Percentiles rank a stretch among this genome's conserved stretches.
These are phyloP conservation scores for Clarireedia homoeocarpa DNA, from an alignment of 2,329 filamentous ascomycete species.

Conservation along the genomic window DNA sequence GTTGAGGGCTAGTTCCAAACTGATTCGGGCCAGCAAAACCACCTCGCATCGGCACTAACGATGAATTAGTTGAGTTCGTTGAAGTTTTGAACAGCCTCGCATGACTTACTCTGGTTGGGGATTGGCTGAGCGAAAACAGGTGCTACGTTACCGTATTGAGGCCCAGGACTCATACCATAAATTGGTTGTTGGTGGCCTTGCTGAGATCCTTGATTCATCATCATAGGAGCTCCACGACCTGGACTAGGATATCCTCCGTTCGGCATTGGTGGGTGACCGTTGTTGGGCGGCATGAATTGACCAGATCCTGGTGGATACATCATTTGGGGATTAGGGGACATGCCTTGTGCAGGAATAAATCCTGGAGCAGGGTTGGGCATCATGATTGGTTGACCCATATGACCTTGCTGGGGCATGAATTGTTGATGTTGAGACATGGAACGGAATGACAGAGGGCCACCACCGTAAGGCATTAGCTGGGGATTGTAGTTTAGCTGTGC, in stretches of 20 bases:
- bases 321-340: constrained; percentile 67
- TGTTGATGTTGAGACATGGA: constrained; percentile 66
- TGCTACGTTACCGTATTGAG: constrained; percentile 36
- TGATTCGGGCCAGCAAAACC: constrained; percentile 55
- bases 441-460: constrained; percentile 65
- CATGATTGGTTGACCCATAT: constrained; percentile 73
- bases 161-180: constrained; percentile 64
- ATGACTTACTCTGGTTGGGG: constrained; percentile 60
- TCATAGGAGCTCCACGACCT: constrained; percentile 73
- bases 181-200: constrained; percentile 65
- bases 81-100: constrained; percentile 5
- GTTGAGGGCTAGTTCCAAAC: constrained; percentile 58
- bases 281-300: constrained; percentile 55
- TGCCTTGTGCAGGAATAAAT: constrained; percentile 68
- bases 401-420: constrained; percentile 63
- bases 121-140: constrained; percentile 65
- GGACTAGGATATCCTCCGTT: constrained; percentile 83
- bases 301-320: constrained; percentile 68
- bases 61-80: constrained; percentile 32
- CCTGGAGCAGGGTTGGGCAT: constrained; percentile 62
- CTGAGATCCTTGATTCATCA: constrained; percentile 91
- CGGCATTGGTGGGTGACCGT: constrained; percentile 50
- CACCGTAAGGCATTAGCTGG: constrained; percentile 60
- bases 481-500: constrained; percentile 62
- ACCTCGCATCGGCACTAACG: constrained; percentile 50